Evolutionary conservation across 805 yeast species (phyloP).

Genomic region (Sungouiozyma ichnusensis): DNA sequence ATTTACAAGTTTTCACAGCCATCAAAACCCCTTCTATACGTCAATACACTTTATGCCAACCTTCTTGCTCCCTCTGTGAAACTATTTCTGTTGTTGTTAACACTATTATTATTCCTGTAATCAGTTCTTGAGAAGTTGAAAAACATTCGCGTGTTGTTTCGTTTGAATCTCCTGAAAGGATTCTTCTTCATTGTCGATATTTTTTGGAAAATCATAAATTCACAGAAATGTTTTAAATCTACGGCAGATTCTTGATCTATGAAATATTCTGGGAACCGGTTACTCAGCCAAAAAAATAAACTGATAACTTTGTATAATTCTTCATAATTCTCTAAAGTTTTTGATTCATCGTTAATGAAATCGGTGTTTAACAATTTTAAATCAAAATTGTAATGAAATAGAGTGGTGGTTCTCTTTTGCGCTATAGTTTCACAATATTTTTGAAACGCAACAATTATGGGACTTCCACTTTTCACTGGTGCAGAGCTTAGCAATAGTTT

Average conservation of each 20-base stretch:
- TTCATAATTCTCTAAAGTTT: slow-evolving; percentile 36
- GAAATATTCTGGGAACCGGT: slow-evolving; percentile 74
- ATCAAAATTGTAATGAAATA: slow-evolving; percentile 40
- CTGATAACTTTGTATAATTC: slow-evolving; percentile 55
- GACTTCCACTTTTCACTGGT: slow-evolving; percentile 39
- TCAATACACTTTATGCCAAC: no score
- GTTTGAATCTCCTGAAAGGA: slow-evolving; percentile 15
- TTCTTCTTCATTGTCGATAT: slow-evolving; percentile 26
- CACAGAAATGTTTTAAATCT: slow-evolving; percentile 60
- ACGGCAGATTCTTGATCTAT: slow-evolving; percentile 66
- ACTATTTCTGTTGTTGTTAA: no score
- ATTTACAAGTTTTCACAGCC: no score
- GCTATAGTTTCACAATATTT: slow-evolving; percentile 47
- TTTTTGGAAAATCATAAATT: slow-evolving; percentile 35
- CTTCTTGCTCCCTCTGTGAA: no score
- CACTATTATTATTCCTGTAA: no score
- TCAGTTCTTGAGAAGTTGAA: no score
- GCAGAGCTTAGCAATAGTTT: slow-evolving; percentile 49
- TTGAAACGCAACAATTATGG: slow-evolving; percentile 34
- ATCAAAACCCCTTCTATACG: no score
- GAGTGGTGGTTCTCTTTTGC: slow-evolving; percentile 39
- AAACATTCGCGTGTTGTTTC: background rate
- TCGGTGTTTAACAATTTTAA: slow-evolving; percentile 21
- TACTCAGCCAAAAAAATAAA: slow-evolving; percentile 75
- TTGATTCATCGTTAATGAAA: slow-evolving; percentile 18